Evolutionary conservation across 129 eudicot species (phyloP).

Genomic region (Artemisia tridentata): DNA sequence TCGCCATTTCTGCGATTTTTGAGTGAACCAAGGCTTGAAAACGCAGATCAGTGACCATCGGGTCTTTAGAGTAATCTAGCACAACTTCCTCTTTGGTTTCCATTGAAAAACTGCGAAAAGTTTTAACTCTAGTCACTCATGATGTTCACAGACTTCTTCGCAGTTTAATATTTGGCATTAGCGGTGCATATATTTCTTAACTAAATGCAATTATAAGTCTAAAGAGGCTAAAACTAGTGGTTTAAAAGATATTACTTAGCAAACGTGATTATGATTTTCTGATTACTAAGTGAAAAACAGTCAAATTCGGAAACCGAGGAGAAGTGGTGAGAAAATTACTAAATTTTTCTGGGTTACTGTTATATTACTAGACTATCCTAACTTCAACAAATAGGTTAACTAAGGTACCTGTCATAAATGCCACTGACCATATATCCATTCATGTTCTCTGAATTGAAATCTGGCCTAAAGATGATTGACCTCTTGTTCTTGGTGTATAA

Average conservation of each 20-base stretch:
- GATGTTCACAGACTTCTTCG: neutral
- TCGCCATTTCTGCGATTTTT: constrained; percentile 44
- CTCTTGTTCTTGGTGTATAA: constrained; percentile 38
- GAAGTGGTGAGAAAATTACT: neutral
- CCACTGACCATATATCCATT: constrained; percentile 34
- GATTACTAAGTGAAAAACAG: neutral
- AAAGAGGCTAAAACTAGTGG: no score
- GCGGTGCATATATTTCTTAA: neutral
- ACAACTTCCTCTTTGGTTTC: constrained; percentile 44
- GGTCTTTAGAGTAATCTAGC: constrained; percentile 46
- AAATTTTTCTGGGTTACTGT: no score
- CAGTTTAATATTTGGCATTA: constrained; percentile 2
- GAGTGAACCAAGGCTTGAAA: constrained; percentile 38
- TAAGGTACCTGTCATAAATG: constrained; percentile 43
- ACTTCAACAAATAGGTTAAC: no score
- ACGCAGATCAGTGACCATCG: constrained; percentile 31
- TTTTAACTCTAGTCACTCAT: neutral
- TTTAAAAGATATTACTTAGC: no score
- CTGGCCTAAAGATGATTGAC: constrained; percentile 49
- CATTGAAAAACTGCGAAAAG: constrained; percentile 32
- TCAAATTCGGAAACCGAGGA: neutral
- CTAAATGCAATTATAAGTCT: no score
- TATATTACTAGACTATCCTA: no score
- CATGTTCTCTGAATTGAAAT: constrained; percentile 32
- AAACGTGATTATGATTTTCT: neutral